Base-by-base conservation (phyloP, 2,329 filamentous ascomycete species). In the Nigrograna mackinnonii region DNA sequence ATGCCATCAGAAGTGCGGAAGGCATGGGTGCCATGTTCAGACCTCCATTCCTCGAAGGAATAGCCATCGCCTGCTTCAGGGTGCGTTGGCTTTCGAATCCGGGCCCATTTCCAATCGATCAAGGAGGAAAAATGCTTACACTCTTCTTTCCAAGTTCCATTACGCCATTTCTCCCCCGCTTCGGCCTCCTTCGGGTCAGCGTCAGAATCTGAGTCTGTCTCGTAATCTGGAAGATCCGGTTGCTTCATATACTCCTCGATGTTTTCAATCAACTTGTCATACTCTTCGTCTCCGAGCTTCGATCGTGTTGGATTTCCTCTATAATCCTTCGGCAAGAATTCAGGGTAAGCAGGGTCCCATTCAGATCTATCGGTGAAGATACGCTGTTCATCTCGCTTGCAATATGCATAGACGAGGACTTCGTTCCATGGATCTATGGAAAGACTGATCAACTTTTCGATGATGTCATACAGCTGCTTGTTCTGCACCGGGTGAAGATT, bases 401-500 rank as follows among this genome's bases (percentile, higher is more conserved):
- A 12, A 41, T 35, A 4, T n/a, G 13, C 17, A 43, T 37, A 5
- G 16, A 46, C 31, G 11, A 50, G 30, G 35, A 28, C 36, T 22
- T 47, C 30, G 17, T 44, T 44, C 76, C 75, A 80, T 0, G 75
- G 66, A 0, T 76, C 73, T 0, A 81, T 56, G 0, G 71, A 50
- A 16, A 60, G 60, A 13, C 63, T 54, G n/a, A 77, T 66, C 18
- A 77, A 59, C 18, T 66, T 46, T 39, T 77, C 73, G 9, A 78
- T 55, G 3, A 73, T 50, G 1, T 42, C 44, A 40, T 78, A 79
- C 0, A 78, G 55, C 3, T 41, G 47, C 6, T 51, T 47, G 34
- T 78, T 65, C 2, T 66, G 37, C 1, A 44, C 19, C 0, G 77
- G 77, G 41, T 79, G 74, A 2, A 78, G 54, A 43, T 78, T 79